Conservation (phyloP, 2,329 filamentous ascomycete genomes). For the Cladorrhinum sp. region DNA sequence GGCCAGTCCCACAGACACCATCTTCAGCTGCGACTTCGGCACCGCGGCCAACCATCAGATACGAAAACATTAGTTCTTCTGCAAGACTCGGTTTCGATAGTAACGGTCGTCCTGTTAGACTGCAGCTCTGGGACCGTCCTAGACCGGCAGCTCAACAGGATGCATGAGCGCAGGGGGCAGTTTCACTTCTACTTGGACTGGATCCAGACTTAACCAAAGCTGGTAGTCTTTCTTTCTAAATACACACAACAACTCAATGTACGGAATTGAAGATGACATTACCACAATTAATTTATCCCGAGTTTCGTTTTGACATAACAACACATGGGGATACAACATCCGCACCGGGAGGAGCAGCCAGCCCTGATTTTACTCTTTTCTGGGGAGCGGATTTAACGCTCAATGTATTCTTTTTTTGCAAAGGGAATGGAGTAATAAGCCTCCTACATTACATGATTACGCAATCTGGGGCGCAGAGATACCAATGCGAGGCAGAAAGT, state of each 20-base stretch:
- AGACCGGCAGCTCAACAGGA: background rate
- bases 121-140: background rate
- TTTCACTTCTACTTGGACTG: conserved; percentile 13
- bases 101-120: background rate
- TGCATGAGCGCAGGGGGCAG: background rate
- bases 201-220: conserved; percentile 7
- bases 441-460: no score
- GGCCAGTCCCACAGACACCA: conserved; percentile 12
- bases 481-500: background rate
- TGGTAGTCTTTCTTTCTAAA: background rate
- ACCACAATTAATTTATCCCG: background rate
- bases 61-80: conserved; percentile 8
- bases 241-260: background rate
- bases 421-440: no score
- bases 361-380: background rate
- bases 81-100: background rate
- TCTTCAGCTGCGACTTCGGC: conserved; percentile 3
- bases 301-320: background rate
- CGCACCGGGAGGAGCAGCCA: background rate
- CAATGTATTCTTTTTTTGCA: no score
- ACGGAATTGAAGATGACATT: background rate
- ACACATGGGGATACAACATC: background rate
- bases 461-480: background rate
- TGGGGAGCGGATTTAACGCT: background rate
- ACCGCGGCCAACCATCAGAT: conserved; percentile 18